Evolutionary conservation across 177 flowering plant species (phyloP).

Genomic region (Vitis hybrid): DNA sequence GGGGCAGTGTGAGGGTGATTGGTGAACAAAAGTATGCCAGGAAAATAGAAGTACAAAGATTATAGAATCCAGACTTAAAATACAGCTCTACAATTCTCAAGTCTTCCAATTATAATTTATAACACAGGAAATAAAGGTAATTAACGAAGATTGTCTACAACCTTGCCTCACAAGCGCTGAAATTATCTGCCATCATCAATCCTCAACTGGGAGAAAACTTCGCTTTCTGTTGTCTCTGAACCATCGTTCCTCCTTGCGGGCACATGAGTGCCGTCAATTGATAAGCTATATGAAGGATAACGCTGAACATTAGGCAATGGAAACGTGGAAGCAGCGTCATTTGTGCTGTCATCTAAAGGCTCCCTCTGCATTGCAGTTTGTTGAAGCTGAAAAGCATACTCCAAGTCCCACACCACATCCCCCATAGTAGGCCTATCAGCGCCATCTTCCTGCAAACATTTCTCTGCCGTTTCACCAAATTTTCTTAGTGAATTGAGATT

Average conservation of each 20-base stretch:
- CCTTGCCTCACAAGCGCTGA: neutral
- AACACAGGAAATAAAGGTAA: too few relatives aligned
- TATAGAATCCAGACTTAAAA: too few relatives aligned
- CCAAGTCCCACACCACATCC: slow-evolving; percentile 35
- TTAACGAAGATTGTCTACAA: too few relatives aligned
- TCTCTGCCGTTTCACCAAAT: slow-evolving; percentile 24
- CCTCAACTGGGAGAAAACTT: slow-evolving; percentile 27
- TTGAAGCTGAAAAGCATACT: slow-evolving; percentile 29
- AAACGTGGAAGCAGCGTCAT: slow-evolving; percentile 6
- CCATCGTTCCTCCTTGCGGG: neutral
- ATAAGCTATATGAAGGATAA: slow-evolving; percentile 12
- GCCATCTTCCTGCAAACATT: slow-evolving; percentile 29
- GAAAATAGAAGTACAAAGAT: too few relatives aligned
- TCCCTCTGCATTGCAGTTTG: slow-evolving; percentile 10
- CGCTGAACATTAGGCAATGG: slow-evolving; percentile 10
- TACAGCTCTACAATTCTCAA: too few relatives aligned
- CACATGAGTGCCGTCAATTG: neutral
- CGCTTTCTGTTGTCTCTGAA: slow-evolving; percentile 2
- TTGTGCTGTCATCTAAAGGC: slow-evolving; percentile 20
- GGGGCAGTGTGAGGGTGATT: too few relatives aligned
- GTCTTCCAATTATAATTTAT: too few relatives aligned
- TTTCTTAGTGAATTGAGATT: slow-evolving; percentile 25
- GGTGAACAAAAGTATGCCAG: too few relatives aligned
- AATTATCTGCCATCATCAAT: slow-evolving; percentile 19
- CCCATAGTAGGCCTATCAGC: slow-evolving; percentile 31